phyloP scores from a whole-genome alignment of 2,329 filamentous ascomycete species.

The Colletotrichum sansevieriae region DNA sequence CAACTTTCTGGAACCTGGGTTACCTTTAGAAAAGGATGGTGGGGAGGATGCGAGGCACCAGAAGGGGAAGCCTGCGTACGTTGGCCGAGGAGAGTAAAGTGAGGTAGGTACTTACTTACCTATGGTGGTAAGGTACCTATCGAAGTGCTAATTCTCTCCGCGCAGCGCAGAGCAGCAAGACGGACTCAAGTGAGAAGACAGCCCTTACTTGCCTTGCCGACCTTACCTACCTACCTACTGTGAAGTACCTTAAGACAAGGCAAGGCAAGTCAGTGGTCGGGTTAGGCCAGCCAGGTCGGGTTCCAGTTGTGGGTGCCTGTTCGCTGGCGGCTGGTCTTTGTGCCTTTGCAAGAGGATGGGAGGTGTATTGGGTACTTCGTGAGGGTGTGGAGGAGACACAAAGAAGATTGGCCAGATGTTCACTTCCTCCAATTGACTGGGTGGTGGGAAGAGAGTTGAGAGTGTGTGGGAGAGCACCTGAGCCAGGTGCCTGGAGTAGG shows the following conservation, averaged over 20 bases:
- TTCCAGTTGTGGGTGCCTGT: conserved; percentile 11
- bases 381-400: neutral
- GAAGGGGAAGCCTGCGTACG: conserved; percentile 9
- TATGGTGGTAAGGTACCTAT: neutral
- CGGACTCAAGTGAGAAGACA: neutral
- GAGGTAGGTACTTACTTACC: neutral
- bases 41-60: neutral
- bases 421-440: too few relatives aligned
- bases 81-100: neutral
- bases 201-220: too few relatives aligned
- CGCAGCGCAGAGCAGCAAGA: neutral
- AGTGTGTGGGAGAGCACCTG: too few relatives aligned
- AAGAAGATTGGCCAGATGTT: neutral
- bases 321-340: neutral
- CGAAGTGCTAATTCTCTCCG: too few relatives aligned
- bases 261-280: conserved; percentile 5
- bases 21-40: neutral
- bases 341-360: neutral
- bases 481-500: too few relatives aligned
- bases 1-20: neutral
- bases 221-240: neutral
- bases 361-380: neutral
- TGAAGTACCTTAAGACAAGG: neutral
- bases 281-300: conserved; percentile 26
- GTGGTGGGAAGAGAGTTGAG: too few relatives aligned